Evolutionary conservation across 2,329 filamentous ascomycete species (phyloP), one percentile per base, ranked within the genome.

Genomic region (Gaeumannomyces sp.): DNA sequence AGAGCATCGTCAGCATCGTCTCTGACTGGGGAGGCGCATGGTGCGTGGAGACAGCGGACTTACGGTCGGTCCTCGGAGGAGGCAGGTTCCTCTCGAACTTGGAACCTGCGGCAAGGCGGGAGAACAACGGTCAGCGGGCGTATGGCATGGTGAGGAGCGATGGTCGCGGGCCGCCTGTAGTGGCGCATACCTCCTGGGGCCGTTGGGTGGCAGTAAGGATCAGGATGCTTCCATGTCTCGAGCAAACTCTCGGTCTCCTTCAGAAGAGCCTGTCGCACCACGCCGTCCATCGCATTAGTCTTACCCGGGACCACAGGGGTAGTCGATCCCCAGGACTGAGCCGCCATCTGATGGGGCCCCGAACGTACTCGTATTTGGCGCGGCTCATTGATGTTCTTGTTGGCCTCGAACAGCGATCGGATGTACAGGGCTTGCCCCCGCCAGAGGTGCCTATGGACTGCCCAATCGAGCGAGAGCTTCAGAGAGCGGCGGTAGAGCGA

Each of bases 71-170:
- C 70, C 89, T 88, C 45, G 89, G 93, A 65, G 86, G 85, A 45
- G 92, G 91, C 64, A 98, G 76, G 78, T 99, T 99, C 76, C 95
- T 86, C 80, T 98, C 95, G 78, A 90, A 98, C 84, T 98, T 98
- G 69, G 92, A 97, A 70, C 93, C 92, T 96, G 70, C 60, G 11
- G n/a, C 25, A 29, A 14, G 28, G 57, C 16, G 27, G 3, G 6
- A 66, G 67, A 65, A 61, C 66, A 66, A 64, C 59, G 67, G 68
- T 64, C 62, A 66, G 66, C 65, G 19, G 33, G 3, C 22, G 25
- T 6, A 50, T 6, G 57, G 35, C 29, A 38, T 65, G 53, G 45
- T 33, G 63, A 64, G 53, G 61, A 45, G 53, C 6, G 5, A 25
- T 65, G 64, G 33, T 57, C 53, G 22, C 66, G 27, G 33, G 63